phyloP scores from a whole-genome alignment of 164 flowering plant species.

The Vitis rotundifolia region DNA sequence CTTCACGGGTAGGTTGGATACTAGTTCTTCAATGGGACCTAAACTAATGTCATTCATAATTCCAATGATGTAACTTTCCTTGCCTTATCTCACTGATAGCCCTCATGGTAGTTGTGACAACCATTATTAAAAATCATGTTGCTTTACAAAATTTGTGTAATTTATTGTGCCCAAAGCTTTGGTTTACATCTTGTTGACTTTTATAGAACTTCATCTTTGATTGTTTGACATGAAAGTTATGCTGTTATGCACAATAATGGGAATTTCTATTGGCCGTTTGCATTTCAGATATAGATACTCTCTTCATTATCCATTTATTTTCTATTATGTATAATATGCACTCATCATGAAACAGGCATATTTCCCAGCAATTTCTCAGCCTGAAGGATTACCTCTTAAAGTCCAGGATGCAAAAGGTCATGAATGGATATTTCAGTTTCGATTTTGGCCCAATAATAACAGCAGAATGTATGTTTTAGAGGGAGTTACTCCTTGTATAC shows the following conservation, averaged over 20 bases:
- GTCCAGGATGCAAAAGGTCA: slow-evolving; percentile 86
- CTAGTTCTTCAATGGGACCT: no score
- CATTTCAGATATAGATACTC: neutral
- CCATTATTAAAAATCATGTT: neutral
- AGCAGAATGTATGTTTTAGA: slow-evolving; percentile 98
- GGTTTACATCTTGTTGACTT: neutral
- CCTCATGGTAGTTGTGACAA: neutral
- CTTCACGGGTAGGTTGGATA: no score
- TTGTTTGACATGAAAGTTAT: neutral
- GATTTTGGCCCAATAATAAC: slow-evolving; percentile 96
- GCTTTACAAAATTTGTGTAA: neutral
- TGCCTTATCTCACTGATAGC: neutral
- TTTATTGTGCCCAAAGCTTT: neutral
- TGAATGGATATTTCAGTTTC: slow-evolving; percentile 89
- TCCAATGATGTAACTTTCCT: neutral
- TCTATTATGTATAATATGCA: slow-evolving; percentile 3
- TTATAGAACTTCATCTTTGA: no score
- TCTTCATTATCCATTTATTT: neutral
- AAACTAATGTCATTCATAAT: neutral
- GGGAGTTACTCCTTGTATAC: slow-evolving; percentile 94
- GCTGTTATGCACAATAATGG: neutral
- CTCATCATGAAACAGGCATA: slow-evolving; percentile 59
- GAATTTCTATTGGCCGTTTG: neutral
- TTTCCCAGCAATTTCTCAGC: slow-evolving; percentile 79
- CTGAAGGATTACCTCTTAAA: slow-evolving; percentile 87